These are phyloP conservation scores for Cornus kousa DNA, from an alignment of 148 eudicot species.

Conservation along the genomic window DNA sequence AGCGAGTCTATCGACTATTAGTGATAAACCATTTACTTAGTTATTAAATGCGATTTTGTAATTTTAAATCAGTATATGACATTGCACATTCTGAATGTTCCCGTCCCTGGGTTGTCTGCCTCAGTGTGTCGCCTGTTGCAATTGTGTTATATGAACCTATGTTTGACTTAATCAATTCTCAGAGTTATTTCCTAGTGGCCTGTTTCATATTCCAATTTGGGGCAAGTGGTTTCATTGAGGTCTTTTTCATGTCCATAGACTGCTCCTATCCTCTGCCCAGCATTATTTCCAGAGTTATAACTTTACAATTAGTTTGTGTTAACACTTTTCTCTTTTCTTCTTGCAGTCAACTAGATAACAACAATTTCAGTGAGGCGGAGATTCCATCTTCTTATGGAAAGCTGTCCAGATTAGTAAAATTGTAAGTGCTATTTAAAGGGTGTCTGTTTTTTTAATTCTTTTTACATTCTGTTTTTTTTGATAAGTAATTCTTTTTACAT, in stretches of 20 bases:
- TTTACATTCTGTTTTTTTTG: background rate
- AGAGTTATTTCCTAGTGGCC: background rate
- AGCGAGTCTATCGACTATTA: no score
- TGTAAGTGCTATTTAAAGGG: conserved; percentile 33
- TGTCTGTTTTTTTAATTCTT: background rate
- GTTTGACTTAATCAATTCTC: background rate
- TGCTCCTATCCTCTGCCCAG: background rate
- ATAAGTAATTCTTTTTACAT: background rate
- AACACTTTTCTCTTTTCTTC: background rate
- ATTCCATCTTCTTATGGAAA: conserved; percentile 54
- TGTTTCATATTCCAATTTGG: background rate
- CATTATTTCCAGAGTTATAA: background rate
- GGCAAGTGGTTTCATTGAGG: background rate
- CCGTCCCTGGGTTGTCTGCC: background rate
- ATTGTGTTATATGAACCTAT: background rate
- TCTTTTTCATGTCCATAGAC: background rate
- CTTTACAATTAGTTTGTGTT: background rate
- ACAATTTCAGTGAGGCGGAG: conserved; percentile 36
- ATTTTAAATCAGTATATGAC: no score
- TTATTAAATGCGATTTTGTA: no score
- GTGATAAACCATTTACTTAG: no score
- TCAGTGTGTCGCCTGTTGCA: background rate
- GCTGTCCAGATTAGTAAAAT: conserved; percentile 34
- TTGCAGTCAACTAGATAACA: conserved; percentile 71
- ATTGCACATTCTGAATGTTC: no score